phyloP scores from a whole-genome alignment of 768 basidiomycete genomes.

The Phylloporus arenicola region DNA sequence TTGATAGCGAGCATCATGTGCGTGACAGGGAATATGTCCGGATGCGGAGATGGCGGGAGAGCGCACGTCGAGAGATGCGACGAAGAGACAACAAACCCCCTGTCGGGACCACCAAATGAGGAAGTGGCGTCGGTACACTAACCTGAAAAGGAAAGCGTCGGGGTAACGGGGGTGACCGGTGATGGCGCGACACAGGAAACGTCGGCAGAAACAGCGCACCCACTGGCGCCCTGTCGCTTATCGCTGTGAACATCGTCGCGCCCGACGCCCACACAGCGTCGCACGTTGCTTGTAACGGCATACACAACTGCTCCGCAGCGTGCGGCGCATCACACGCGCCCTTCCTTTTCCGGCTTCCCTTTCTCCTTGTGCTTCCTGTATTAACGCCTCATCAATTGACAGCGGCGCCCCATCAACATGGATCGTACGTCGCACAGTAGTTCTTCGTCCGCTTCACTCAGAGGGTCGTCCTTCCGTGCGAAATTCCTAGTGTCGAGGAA shows the following conservation, averaged over 20 bases:
- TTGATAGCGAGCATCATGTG: slow-evolving; percentile 2
- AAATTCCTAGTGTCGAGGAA: background rate
- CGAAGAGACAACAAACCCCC: slow-evolving; percentile 9
- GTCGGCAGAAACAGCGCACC: slow-evolving; percentile 13
- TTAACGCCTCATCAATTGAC: background rate
- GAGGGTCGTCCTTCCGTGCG: background rate
- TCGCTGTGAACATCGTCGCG: slow-evolving; percentile 9
- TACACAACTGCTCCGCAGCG: background rate
- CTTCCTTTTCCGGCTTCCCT: slow-evolving; percentile 6
- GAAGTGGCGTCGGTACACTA: slow-evolving; percentile 19
- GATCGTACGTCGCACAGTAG: background rate
- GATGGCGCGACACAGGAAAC: slow-evolving; percentile 18
- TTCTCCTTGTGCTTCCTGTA: background rate
- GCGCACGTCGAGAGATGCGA: slow-evolving; percentile 19
- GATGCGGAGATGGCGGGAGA: slow-evolving; percentile 23
- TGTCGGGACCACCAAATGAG: slow-evolving; percentile 15
- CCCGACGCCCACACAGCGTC: slow-evolving; percentile 7
- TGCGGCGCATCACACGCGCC: background rate
- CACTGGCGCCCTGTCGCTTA: slow-evolving; percentile 10
- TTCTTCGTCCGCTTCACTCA: background rate
- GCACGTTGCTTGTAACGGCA: slow-evolving; percentile 10
- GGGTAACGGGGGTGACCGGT: slow-evolving; percentile 16
- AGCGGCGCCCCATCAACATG: background rate
- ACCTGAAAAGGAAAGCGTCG: slow-evolving; percentile 18
- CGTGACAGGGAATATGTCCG: slow-evolving; percentile 13